A percentile compares a stretch with the other conserved stretches of the same genome.
Evolutionary conservation across 352 stramenopile genomes (phyloP).

Genomic region (Globisporangium yorkense): DNA sequence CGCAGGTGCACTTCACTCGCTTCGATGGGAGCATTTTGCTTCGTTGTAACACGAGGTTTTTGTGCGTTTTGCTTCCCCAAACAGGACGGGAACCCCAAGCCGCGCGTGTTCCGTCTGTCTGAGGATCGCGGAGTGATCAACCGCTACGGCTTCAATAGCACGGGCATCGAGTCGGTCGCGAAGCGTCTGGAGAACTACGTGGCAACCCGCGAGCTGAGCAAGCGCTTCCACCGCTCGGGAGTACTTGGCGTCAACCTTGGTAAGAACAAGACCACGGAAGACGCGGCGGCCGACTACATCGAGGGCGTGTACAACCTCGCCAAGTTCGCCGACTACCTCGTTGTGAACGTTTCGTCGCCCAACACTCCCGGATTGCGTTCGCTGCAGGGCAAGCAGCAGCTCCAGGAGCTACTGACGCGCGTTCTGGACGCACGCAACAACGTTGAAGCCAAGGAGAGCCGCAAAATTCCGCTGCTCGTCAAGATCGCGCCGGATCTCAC

Average conservation of each 20-base stretch:
- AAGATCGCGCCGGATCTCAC: conserved; percentile 98
- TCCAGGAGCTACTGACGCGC: conserved; percentile 69
- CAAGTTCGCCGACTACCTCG: conserved; percentile 95
- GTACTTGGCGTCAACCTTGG: conserved; percentile 96
- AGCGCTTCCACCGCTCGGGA: conserved; percentile 48
- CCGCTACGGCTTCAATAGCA: conserved; percentile 97
- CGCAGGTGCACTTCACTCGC: conserved; percentile 44
- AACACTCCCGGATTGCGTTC: conserved; percentile 91
- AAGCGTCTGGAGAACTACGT: conserved; percentile 61
- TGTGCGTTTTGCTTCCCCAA: conserved; percentile 15
- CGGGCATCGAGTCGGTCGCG: conserved; percentile 83
- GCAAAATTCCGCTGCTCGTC: conserved; percentile 90
- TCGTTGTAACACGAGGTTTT: background rate
- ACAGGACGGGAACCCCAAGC: conserved; percentile 89
- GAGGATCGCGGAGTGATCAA: conserved; percentile 97
- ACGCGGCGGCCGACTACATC: conserved; percentile 87
- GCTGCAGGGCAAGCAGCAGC: conserved; percentile 72
- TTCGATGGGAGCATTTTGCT: no score
- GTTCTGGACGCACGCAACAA: conserved; percentile 66
- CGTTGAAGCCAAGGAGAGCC: conserved; percentile 45
- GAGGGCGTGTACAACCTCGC: conserved; percentile 88
- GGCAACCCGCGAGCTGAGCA: conserved; percentile 20
- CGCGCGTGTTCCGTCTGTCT: conserved; percentile 93
- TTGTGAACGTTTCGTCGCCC: conserved; percentile 97
- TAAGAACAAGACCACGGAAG: conserved; percentile 95